Base-by-base conservation (phyloP, 768 basidiomycete species). In the Tephrocybe sp. region DNA sequence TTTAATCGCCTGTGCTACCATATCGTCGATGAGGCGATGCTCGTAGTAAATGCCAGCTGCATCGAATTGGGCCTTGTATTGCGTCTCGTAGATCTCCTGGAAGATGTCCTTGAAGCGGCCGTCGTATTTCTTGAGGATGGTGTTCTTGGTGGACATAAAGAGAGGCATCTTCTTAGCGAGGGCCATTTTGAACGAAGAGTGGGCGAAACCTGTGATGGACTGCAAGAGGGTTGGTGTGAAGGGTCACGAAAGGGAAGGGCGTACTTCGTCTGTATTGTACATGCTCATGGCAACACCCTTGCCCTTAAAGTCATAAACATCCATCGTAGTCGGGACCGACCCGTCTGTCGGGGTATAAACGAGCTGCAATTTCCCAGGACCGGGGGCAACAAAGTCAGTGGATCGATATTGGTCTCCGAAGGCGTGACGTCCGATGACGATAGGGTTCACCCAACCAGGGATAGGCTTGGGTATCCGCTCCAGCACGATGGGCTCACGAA, bases 41-140 rank as follows among this genome's bases (percentile, higher is more conserved):
- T 98, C 97, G 65, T 93, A 93, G 74, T 89, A 92, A 59, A 91
- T 86, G 7, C 84, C 85, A 5, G 75, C 71, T 11, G 72, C 77
- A 53, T 92, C 84, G 61, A 87, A 94, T 45, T 75, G 71, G 1
- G 75, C 52, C 65, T 86, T 86, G 78, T 93, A 94, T 48, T 83
- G 69, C 9, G 74, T 61, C 7, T 96, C 91, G 67, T 92, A 99
- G 61, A 98, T 86, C 62, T 97, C 93, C 68, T 98, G 86, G 86
- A 99, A 97, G 65, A 96, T 94, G 62, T 99, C 97, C 77, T 99
- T 99, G 83, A 98, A 99, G 25, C 95, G 83, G 37, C 97, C 97
- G 63, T 98, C 97, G 68, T 99, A 99, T 65, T 87, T 94, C 76
- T 99, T 96, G 64, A 96, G 64, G 70, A 96, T 95, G 21, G 92